Percentiles rank a stretch among this genome's conserved stretches.
These are phyloP conservation scores for Clavispora santaluciae DNA, from an alignment of 805 yeast genomes.

Conservation along the genomic window DNA sequence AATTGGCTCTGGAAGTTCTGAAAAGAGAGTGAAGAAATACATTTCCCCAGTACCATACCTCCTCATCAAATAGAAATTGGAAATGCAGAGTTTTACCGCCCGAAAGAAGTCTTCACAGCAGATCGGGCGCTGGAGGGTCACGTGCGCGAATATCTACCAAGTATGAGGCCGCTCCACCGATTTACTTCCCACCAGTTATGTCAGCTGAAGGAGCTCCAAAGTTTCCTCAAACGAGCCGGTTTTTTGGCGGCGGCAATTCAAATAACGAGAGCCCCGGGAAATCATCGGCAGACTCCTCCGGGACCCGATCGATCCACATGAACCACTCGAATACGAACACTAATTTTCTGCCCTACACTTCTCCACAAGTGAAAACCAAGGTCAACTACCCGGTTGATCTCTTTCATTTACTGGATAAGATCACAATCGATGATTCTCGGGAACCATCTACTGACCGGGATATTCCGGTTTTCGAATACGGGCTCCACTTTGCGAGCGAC, in stretches of 20 bases:
- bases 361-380: slow-evolving; percentile 42
- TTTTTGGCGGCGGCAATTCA: slow-evolving; percentile 1
- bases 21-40: too few relatives aligned
- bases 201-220: background rate
- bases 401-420: slow-evolving; percentile 30
- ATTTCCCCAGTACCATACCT: too few relatives aligned
- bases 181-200: background rate
- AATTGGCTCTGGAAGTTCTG: too few relatives aligned
- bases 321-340: slow-evolving; percentile 17
- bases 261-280: background rate
- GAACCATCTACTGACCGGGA: slow-evolving; percentile 12
- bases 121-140: too few relatives aligned
- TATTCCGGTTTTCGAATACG: slow-evolving; percentile 52
- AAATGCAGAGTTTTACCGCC: too few relatives aligned
- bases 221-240: slow-evolving; percentile 6
- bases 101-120: too few relatives aligned
- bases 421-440: slow-evolving; percentile 4
- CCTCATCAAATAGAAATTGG: too few relatives aligned
- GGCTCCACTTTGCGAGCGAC: slow-evolving; percentile 48
- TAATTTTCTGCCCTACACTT: slow-evolving; percentile 41
- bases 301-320: slow-evolving; percentile 5
- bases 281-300: background rate
- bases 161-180: background rate
- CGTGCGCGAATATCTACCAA: background rate
- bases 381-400: slow-evolving; percentile 42